phyloP scores from a whole-genome alignment of 257 asterid genomes.

The Echites panduratus region DNA sequence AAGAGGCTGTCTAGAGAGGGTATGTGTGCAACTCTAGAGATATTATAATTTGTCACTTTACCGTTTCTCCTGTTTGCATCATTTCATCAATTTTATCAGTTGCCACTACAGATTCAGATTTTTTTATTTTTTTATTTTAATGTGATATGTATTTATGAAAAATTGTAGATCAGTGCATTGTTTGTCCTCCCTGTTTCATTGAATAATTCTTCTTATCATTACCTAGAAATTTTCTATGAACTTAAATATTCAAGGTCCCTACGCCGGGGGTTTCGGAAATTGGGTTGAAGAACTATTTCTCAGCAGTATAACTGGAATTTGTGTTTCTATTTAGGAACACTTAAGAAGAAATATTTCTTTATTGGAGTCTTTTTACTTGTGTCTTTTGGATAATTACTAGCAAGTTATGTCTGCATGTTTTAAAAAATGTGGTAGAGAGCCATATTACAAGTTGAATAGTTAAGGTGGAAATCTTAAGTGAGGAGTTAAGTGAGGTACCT shows the following conservation, averaged over 20 bases:
- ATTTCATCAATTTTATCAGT: neutral
- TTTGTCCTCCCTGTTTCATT: neutral
- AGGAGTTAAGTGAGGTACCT: neutral
- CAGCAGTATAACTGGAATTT: neutral
- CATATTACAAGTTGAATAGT: neutral
- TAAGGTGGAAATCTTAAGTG: neutral
- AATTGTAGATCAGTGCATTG: neutral
- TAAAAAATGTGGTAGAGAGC: neutral
- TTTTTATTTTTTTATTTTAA: neutral
- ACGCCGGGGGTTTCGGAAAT: neutral
- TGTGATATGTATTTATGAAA: neutral
- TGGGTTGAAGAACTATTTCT: neutral
- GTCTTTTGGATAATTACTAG: neutral
- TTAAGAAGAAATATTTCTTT: neutral
- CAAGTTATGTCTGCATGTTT: neutral
- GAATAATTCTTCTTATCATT: neutral
- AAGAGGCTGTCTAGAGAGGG: neutral
- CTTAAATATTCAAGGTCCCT: too few species aligned
- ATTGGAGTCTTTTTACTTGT: neutral
- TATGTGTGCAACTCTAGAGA: neutral
- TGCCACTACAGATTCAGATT: neutral
- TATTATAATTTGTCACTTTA: neutral
- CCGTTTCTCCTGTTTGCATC: neutral
- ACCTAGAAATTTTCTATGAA: neutral
- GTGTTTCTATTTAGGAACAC: neutral